phyloP scores from a whole-genome alignment of 2,329 filamentous ascomycete genomes.

The Fusarium anthophilum region DNA sequence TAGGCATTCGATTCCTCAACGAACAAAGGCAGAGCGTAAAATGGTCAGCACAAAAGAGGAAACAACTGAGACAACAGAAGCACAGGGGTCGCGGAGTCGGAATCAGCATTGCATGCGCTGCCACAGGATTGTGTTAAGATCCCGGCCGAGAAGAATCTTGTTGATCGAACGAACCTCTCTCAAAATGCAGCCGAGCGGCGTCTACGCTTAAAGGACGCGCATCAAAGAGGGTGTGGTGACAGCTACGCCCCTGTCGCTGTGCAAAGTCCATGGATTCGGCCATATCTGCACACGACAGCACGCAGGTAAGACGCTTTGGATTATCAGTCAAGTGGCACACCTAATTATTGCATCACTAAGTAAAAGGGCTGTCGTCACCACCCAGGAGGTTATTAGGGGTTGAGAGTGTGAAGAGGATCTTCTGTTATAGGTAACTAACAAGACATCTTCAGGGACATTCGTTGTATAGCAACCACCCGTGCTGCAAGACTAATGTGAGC shows the following conservation, averaged over 20 bases:
- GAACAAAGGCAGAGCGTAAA: neutral
- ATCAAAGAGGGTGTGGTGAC: conserved; percentile 19
- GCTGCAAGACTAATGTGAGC: conserved; percentile 30
- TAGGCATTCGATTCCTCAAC: neutral
- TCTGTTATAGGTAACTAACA: neutral
- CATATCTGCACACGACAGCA: neutral
- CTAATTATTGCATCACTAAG: neutral
- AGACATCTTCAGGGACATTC: conserved; percentile 10
- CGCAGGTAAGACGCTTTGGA: neutral
- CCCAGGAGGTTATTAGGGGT: neutral
- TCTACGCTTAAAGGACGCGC: conserved; percentile 9
- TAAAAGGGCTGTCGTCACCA: neutral
- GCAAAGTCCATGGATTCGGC: neutral
- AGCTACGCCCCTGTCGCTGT: neutral
- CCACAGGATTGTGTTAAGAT: conserved; percentile 8
- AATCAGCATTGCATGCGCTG: conserved; percentile 11
- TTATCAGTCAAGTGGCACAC: neutral
- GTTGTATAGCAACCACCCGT: conserved; percentile 1
- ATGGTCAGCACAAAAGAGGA: conserved; percentile 1
- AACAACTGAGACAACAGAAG: conserved; percentile 32
- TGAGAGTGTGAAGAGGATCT: neutral
- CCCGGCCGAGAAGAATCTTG: conserved; percentile 31
- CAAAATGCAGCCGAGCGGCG: conserved; percentile 25
- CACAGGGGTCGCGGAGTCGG: conserved; percentile 23
- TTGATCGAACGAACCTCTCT: conserved; percentile 21